Base-by-base conservation (phyloP, 2,329 filamentous ascomycete species). In the Penicillium sp. region DNA sequence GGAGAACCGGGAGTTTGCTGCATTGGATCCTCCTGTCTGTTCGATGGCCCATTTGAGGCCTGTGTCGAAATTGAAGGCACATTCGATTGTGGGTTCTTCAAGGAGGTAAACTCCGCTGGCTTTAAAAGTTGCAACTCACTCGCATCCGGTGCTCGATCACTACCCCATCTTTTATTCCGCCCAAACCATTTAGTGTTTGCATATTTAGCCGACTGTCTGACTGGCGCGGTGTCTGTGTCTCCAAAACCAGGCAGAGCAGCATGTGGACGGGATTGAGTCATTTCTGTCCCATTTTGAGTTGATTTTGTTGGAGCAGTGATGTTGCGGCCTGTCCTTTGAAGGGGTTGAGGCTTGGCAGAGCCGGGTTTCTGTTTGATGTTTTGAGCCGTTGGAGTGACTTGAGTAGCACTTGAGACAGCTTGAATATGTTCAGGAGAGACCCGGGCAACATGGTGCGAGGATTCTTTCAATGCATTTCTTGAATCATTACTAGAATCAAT, bases 121-220 rank as follows among this genome's bases (percentile, higher is more conserved):
- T 59, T 67, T 55, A 64, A 57, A n/a, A 77, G 58, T 14, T 77
- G 62, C 14, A 78, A 44, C 37, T 72, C 61, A 16, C 57, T 66
- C 19, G 70, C 64, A 56, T 76, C 65, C 14, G 76, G 75, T n/a
- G 63, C 59, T 36, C 64, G 67, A 28, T 77, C 74, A 29, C 63
- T 54, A 16, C 39, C 23, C 39, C 39, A 43, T 43, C 7, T 26
- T 43, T 11, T 14, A 5, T 23, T 19, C 13, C 14, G 37, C 10
- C 19, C 19, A n/a, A 7, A 14, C 37, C 37, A 42, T 24, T 42
- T 42, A 11, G 37, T 42, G n/a, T 42, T 42, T 9, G 16, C 13
- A 43, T 28, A 19, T 5, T 11, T 21, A 28, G 8, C 9, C 34
- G 16, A 6, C 16, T 14, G 13, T 42, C 42, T 47, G n/a, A 16